Evolutionary conservation across 2,329 filamentous ascomycete genomes (phyloP).

Genomic region (Alternaria gaisen): DNA sequence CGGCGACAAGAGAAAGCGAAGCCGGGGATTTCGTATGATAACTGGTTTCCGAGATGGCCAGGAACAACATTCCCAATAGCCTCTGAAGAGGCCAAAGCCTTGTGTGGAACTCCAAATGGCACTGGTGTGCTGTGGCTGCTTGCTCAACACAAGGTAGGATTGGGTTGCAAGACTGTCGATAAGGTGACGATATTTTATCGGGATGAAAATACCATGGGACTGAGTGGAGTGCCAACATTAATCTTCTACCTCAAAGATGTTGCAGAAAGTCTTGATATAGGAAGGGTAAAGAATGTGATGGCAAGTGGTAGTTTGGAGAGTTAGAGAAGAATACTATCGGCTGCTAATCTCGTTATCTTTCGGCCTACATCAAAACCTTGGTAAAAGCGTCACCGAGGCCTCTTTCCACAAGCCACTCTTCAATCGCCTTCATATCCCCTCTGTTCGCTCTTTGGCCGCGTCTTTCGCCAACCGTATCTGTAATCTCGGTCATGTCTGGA

Average conservation of each 20-base stretch:
- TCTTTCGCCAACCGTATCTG: conserved; percentile 59
- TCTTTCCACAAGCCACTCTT: conserved; percentile 59
- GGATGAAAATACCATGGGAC: neutral
- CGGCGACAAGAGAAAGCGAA: neutral
- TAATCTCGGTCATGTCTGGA: conserved; percentile 66
- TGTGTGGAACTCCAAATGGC: conserved; percentile 22
- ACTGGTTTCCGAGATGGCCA: conserved; percentile 12
- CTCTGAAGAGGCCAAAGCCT: conserved; percentile 10
- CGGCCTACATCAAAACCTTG: conserved; percentile 49
- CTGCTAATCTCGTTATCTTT: neutral
- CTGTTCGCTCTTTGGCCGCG: conserved; percentile 61
- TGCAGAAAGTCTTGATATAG: neutral
- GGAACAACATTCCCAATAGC: conserved; percentile 13
- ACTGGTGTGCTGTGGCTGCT: conserved; percentile 15
- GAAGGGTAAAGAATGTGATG: neutral
- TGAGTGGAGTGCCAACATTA: neutral
- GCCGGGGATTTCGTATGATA: neutral
- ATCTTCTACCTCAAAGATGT: conserved; percentile 8
- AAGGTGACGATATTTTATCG: conserved; percentile 13
- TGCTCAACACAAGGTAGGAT: conserved; percentile 8
- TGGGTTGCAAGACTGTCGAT: conserved; percentile 16
- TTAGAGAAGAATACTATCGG: neutral
- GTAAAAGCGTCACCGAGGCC: conserved; percentile 58
- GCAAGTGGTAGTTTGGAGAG: neutral
- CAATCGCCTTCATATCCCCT: conserved; percentile 63